Evolutionary conservation across 805 yeast genomes (phyloP).

Genomic region (Kuraishia capsulata): DNA sequence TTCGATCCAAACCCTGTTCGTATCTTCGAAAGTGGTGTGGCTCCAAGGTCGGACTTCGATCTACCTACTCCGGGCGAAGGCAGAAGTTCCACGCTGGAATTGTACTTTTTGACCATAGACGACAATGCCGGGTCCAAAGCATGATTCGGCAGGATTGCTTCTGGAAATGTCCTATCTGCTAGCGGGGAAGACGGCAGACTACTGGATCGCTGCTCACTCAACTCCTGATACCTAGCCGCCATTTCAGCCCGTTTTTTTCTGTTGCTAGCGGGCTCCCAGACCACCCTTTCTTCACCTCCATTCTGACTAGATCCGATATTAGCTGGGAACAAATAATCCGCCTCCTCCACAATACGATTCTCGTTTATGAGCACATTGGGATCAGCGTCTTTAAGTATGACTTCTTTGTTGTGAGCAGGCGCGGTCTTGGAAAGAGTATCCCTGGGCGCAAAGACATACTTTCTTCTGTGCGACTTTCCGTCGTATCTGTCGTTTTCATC

Average conservation of each 20-base stretch:
- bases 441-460: background rate
- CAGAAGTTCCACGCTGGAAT: constrained; percentile 22
- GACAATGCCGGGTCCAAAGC: constrained; percentile 19
- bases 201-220: constrained; percentile 3
- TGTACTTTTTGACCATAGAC: constrained; percentile 31
- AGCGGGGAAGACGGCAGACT: constrained; percentile 35
- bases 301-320: constrained; percentile 16
- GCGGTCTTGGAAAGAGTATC: background rate
- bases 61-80: background rate
- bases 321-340: constrained; percentile 2
- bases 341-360: constrained; percentile 3
- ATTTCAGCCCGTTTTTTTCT: constrained; percentile 9
- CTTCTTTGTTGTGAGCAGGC: no score
- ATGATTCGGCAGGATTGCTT: constrained; percentile 5
- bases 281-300: constrained; percentile 26
- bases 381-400: constrained; percentile 5
- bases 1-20: background rate
- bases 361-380: constrained; percentile 11
- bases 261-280: constrained; percentile 34
- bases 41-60: background rate
- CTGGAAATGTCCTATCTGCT: constrained; percentile 14
- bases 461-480: no score
- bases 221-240: constrained; percentile 5
- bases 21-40: no score
- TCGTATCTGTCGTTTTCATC: no score